Evolutionary conservation across 371 early-diverging fungal genomes (phyloP), one percentile per base, ranked within the genome.

Genomic region (Actinomortierella wolfii): DNA sequence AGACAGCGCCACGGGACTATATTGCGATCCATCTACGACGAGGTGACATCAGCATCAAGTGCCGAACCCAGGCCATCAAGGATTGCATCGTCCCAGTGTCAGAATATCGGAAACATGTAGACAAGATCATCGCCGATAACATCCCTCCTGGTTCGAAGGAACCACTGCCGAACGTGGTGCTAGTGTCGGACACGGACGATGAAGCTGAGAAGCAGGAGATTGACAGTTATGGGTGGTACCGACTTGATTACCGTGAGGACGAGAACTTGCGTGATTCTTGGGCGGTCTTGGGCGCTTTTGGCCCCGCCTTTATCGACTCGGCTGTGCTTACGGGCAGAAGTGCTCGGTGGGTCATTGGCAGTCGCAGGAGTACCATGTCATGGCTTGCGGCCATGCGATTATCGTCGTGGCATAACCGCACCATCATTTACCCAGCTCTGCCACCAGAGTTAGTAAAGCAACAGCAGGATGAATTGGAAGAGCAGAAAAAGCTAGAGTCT

Each of bases 191-290:
- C 44, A 73, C 73, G 11, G 44, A 62, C 25, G 61, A 59, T 14
- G 67, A 51, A 3, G 56, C 54, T 43, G 73, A 73, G 42, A 73
- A 73, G 54, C 13, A 43, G 21, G 59, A 49, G 39, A 66, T 73
- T 44, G 73, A 73, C 50, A 47, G 67, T 20, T 66, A 62, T 46
- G 73, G 73, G 56, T 73, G 67, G 73, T 73, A 66, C 49, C 67
- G 73, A 17, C 51, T 73, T 11, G 73, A 73, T 15, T 62, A 73
- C 44, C 24, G 51, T 0, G 11, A 54, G 2, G 60, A 73, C 23
- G 41, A 49, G 4, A 53, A 66, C 43, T 44, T 73, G 41, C 24
- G 61, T 29, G 59, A 62, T 21, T 66, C 67, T 2, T 54, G 67
- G 47, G 54, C 45, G n/a, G 67, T 59, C 7, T 42, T 73, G 18